phyloP scores from a whole-genome alignment of 2,329 filamentous ascomycete species.

The Clarireedia monteithiana region DNA sequence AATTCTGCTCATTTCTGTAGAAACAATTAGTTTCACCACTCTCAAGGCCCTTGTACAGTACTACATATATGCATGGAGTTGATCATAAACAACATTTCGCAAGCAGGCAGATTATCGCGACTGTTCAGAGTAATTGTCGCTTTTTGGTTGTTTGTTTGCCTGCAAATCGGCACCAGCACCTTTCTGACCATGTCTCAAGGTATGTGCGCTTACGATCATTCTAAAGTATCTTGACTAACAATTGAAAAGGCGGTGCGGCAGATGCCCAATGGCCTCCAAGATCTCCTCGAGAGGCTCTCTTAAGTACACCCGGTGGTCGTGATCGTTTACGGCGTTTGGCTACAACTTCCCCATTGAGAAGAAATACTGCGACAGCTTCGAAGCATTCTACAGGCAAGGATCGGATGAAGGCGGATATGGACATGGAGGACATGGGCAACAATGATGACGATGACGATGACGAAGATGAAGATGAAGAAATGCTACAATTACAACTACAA shows the following conservation, averaged over 20 bases:
- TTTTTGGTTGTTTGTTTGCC: not conserved
- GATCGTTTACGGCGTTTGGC: slow-evolving; percentile 63
- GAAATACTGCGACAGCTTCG: slow-evolving; percentile 19
- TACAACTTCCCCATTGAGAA: slow-evolving; percentile 55
- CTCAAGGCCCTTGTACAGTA: not conserved
- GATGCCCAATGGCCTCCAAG: slow-evolving; percentile 52
- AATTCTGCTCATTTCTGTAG: not conserved
- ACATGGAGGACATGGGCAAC: slow-evolving; percentile 32
- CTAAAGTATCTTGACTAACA: not conserved
- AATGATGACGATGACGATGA: slow-evolving; percentile 65
- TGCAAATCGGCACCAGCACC: not conserved
- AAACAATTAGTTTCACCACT: no score
- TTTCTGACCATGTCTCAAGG: slow-evolving; percentile 6
- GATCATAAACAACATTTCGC: slow-evolving; percentile 1
- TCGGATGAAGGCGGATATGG: slow-evolving; percentile 25
- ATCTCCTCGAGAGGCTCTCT: slow-evolving; percentile 56
- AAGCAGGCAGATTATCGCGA: not conserved
- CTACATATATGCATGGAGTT: not conserved
- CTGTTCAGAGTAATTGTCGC: no score
- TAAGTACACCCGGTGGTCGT: slow-evolving; percentile 70
- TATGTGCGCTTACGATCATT: slow-evolving; percentile 1
- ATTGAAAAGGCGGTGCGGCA: slow-evolving; percentile 6
- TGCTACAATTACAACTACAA: slow-evolving; percentile 73
- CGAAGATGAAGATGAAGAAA: slow-evolving; percentile 54
- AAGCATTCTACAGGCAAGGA: slow-evolving; percentile 14